Percentiles rank a stretch among this genome's conserved stretches.
Conservation (phyloP, 495 filamentous ascomycete genomes). For the Penicillium malachiteum region DNA sequence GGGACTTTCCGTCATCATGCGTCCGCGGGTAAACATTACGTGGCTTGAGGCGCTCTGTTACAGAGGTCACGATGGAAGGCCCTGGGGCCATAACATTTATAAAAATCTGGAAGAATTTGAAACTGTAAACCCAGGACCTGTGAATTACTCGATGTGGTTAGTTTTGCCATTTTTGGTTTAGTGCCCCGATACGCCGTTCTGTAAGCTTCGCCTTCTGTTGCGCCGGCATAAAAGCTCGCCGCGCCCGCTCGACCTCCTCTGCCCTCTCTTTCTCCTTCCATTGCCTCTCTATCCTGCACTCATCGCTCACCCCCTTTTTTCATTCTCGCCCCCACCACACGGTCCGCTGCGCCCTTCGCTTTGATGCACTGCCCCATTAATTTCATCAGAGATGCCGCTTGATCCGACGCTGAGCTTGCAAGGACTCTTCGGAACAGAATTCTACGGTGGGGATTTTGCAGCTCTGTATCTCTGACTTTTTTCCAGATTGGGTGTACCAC, state of each 20-base stretch:
- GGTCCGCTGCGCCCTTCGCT: slow-evolving; percentile 11
- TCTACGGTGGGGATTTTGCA: not conserved
- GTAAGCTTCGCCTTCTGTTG: slow-evolving; percentile 3
- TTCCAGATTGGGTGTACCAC: not conserved
- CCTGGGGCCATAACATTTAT: too few relatives aligned
- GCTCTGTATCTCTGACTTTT: not conserved
- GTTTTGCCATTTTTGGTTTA: not conserved
- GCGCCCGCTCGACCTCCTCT: not conserved
- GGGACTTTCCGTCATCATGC: too few relatives aligned
- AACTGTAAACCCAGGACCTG: slow-evolving; percentile 1
- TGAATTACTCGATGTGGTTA: slow-evolving; percentile 1
- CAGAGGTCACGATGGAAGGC: too few relatives aligned
- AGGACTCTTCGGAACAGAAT: not conserved
- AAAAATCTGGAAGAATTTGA: too few relatives aligned
- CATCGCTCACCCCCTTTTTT: slow-evolving; percentile 3
- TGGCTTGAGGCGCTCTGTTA: too few relatives aligned
- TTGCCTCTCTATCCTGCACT: slow-evolving; percentile 4
- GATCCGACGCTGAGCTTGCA: slow-evolving; percentile 5
- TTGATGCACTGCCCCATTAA: too few relatives aligned
- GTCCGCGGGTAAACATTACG: too few relatives aligned
- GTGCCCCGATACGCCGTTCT: not conserved
- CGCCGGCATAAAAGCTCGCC: not conserved
- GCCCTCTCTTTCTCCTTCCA: not conserved
- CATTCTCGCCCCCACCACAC: slow-evolving; percentile 4
- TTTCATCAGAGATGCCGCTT: slow-evolving; percentile 12